Percentiles rank a stretch among this genome's conserved stretches.
Evolutionary conservation across 345 rosid species (phyloP).

Genomic region (Eucalyptus regnans): DNA sequence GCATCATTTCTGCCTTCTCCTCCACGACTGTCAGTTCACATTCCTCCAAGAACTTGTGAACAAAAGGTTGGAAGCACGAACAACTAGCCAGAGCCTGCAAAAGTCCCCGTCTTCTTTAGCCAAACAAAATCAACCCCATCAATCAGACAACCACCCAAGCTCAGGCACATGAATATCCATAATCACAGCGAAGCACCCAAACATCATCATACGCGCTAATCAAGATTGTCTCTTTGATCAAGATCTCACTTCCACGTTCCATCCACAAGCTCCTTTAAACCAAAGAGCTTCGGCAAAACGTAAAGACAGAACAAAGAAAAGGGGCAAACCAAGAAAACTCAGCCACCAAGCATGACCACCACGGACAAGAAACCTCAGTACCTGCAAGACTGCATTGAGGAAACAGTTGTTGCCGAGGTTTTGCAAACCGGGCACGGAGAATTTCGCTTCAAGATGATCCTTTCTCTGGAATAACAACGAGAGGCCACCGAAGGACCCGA

Average conservation of each 20-base stretch:
- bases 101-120: not conserved
- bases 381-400: conserved; percentile 82
- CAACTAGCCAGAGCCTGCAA: conserved; percentile 77
- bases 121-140: not conserved
- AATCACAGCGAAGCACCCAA: not conserved
- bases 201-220: not conserved
- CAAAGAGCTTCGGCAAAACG: not conserved
- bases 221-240: not conserved
- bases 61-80: conserved; percentile 45
- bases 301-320: not conserved
- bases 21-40: conserved; percentile 6
- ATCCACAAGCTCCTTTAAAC: not conserved
- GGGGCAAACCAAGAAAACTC: not conserved
- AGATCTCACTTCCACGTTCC: not conserved
- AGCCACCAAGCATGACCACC: not conserved
- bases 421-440: conserved; percentile 60
- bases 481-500: conserved; percentile 5
- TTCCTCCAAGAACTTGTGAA: conserved; percentile 45
- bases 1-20: conserved; percentile 33
- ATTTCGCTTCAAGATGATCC: conserved; percentile 3
- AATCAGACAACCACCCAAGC: not conserved
- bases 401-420: conserved; percentile 86
- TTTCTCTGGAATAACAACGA: conserved; percentile 11
- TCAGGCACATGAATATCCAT: not conserved
- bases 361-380: not conserved